Percentiles rank a stretch among this genome's conserved stretches.
Evolutionary conservation across 2,329 filamentous ascomycete genomes (phyloP).

Genomic region (Epichloe gansuensis): DNA sequence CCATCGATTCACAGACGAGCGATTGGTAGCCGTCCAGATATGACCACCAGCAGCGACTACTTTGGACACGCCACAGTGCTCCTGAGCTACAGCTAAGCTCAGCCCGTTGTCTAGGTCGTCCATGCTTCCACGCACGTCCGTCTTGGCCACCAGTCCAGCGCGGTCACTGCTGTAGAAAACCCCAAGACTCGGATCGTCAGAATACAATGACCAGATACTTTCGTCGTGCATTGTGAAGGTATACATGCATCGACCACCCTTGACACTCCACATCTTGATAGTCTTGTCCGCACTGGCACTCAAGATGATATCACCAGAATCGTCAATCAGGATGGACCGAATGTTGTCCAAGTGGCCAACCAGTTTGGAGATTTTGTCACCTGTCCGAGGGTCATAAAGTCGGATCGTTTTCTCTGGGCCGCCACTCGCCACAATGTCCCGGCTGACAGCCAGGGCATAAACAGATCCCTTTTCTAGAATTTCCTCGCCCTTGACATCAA

Average conservation of each 20-base stretch:
- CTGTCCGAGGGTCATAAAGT: conserved; percentile 81
- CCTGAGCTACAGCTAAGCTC: conserved; percentile 81
- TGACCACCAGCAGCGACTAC: conserved; percentile 58
- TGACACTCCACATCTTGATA: conserved; percentile 95
- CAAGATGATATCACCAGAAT: conserved; percentile 81
- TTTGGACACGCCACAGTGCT: conserved; percentile 71
- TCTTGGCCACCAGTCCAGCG: conserved; percentile 90
- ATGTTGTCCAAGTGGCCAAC: conserved; percentile 95
- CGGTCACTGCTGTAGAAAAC: conserved; percentile 94
- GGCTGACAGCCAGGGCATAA: conserved; percentile 74
- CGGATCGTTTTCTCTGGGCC: conserved; percentile 89
- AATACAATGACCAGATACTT: conserved; percentile 93
- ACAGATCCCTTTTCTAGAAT: conserved; percentile 84
- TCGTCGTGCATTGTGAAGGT: conserved; percentile 98
- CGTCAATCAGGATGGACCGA: conserved; percentile 78
- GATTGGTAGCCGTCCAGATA: conserved; percentile 82
- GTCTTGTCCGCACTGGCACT: conserved; percentile 94
- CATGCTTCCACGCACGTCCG: conserved; percentile 65
- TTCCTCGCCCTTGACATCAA: conserved; percentile 75
- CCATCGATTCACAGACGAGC: conserved; percentile 90
- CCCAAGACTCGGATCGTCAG: conserved; percentile 70
- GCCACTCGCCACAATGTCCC: conserved; percentile 76
- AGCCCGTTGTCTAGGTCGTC: conserved; percentile 69
- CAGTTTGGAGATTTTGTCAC: conserved; percentile 88
- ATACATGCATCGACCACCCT: conserved; percentile 90